Conservation (phyloP, 1,139 yeast genomes). For the Ogataea hybrid region DNA sequence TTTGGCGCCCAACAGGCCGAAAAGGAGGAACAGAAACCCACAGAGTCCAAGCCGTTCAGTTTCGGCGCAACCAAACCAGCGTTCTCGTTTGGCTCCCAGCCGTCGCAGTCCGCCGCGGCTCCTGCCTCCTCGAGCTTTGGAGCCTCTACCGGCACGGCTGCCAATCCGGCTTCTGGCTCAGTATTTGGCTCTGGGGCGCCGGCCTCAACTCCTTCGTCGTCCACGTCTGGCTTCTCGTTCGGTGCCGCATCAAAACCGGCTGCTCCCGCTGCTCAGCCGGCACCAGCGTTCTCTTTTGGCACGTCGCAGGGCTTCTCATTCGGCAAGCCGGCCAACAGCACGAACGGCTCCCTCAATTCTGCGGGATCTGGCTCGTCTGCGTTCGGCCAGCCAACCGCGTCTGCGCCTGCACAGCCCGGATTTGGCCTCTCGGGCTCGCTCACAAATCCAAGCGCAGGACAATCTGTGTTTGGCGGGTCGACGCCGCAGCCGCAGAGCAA, state of each 20-base stretch:
- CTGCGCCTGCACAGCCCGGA: background rate
- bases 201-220: constrained; percentile 3
- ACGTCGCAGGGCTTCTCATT: background rate
- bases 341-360: background rate
- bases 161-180: constrained; percentile 2
- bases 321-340: constrained; percentile 1
- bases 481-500: constrained; percentile 16
- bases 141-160: background rate
- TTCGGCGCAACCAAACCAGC: constrained; percentile 3
- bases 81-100: constrained; percentile 8
- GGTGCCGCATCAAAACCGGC: constrained; percentile 9
- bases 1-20: constrained; percentile 5
- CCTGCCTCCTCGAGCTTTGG: background rate
- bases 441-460: constrained; percentile 15
- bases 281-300: constrained; percentile 9
- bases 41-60: constrained; percentile 6
- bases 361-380: background rate
- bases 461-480: constrained; percentile 10
- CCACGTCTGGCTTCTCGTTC: constrained; percentile 7
- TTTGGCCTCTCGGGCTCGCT: constrained; percentile 11
- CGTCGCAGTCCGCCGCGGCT: background rate
- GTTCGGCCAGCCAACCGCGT: background rate
- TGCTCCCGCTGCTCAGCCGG: constrained; percentile 1
- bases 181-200: constrained; percentile 3
- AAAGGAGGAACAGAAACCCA: constrained; percentile 1